Percentiles rank a stretch among this genome's conserved stretches.
Evolutionary conservation across 176 grass and related monocot genomes (phyloP).

Genomic region (Puya raimondii): DNA sequence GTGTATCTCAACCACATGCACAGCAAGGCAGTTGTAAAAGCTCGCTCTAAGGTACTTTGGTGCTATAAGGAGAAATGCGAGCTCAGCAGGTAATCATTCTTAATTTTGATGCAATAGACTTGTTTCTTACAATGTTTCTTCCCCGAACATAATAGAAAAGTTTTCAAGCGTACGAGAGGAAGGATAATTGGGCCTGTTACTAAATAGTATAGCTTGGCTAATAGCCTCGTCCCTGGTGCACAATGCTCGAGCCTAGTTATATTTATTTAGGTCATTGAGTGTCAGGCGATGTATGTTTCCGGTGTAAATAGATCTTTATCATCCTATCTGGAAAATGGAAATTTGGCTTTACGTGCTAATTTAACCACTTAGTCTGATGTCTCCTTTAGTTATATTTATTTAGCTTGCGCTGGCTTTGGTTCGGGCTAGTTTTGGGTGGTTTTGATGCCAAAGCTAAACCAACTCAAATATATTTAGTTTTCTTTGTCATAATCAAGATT

Average conservation of each 20-base stretch:
- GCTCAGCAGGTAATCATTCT: constrained; percentile 58
- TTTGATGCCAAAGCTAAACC: background rate
- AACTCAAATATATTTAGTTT: background rate
- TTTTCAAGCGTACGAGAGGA: background rate
- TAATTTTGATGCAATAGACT: background rate
- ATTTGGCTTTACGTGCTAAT: background rate
- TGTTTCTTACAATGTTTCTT: background rate
- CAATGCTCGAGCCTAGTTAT: background rate
- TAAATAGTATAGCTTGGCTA: background rate
- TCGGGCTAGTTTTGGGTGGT: too few species aligned
- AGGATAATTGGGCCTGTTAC: background rate
- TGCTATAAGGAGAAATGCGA: constrained; percentile 92
- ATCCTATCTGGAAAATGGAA: too few species aligned
- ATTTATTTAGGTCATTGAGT: background rate
- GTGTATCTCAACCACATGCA: constrained; percentile 86
- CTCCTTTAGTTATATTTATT: background rate
- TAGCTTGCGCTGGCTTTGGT: too few species aligned
- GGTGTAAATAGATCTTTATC: too few species aligned
- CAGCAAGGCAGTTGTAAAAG: constrained; percentile 67
- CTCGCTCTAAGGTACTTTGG: constrained; percentile 67
- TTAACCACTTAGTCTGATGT: background rate
- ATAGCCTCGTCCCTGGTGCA: background rate
- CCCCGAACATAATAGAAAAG: background rate
- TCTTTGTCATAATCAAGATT: background rate
- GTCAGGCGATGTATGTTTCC: background rate